phyloP scores from a whole-genome alignment of 495 filamentous ascomycete genomes.

The Xylaria palmicola region DNA sequence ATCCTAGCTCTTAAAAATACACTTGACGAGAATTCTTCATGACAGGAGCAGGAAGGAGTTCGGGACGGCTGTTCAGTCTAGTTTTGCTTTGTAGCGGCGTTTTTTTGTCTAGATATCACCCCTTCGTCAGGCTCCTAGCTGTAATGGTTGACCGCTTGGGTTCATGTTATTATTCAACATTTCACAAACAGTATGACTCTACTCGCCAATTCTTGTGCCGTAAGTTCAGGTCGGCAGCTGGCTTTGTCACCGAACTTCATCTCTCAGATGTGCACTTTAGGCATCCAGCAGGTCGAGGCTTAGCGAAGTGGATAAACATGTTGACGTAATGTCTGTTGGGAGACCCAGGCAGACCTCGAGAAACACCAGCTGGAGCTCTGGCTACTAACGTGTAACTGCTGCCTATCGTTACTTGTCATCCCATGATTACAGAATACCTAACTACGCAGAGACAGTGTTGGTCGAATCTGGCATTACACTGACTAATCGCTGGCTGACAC shows the following conservation, averaged over 20 bases:
- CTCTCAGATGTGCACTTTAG: conserved; percentile 7
- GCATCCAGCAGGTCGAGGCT: neutral
- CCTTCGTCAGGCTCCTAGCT: neutral
- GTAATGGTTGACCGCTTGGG: neutral
- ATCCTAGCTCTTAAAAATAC: neutral
- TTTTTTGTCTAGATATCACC: conserved; percentile 13
- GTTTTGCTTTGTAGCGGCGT: conserved; percentile 11
- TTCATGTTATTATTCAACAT: too few relatives aligned
- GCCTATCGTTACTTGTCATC: too few relatives aligned
- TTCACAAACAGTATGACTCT: too few relatives aligned
- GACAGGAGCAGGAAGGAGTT: conserved; percentile 9
- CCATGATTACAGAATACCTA: neutral
- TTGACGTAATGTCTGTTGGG: too few relatives aligned
- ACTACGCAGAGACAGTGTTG: neutral
- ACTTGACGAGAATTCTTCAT: conserved; percentile 3
- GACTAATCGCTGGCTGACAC: too few relatives aligned
- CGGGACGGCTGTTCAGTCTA: neutral
- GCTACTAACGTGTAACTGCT: too few relatives aligned
- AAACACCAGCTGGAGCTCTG: too few relatives aligned
- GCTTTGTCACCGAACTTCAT: too few relatives aligned
- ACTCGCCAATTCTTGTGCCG: too few relatives aligned
- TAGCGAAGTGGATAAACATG: neutral
- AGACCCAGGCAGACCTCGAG: too few relatives aligned
- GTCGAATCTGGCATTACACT: neutral
- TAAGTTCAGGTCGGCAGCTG: too few relatives aligned